Evolutionary conservation across 768 basidiomycete genomes (phyloP), one percentile per base, ranked within the genome.

Genomic region (Phlebiopsis flavidoalba): DNA sequence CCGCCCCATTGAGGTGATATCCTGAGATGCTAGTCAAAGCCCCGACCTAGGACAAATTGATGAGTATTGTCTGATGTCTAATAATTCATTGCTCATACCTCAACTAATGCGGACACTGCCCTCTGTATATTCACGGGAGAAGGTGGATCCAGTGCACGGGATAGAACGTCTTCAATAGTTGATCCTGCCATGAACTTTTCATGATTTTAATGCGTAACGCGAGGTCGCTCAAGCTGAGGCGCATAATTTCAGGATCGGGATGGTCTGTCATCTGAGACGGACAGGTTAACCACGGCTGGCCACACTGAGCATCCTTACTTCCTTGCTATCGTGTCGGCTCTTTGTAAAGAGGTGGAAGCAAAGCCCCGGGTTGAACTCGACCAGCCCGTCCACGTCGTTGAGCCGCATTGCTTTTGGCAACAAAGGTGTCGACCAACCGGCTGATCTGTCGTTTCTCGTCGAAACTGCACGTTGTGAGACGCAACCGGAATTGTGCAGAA

Each of bases 381-480:
- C 96, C 95, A 21, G 95, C 93, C 61, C 95, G 84, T 45, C 95
- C 95, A 54, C 93, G 84, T 59, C 93, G 77, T 67, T 96, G 95
- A 17, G 89, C 81, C 45, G 95, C 95, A 70, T 97, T 97, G 69
- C 92, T 95, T 72, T 82, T 87, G 5, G 95, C 90, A 51, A 99
- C 83, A 68, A 89, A 98, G 0, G 92, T 93, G 72, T 98, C 95
- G 7, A 95, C 83, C 26, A 99, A 75, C 22, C 94, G 84, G 59
- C 93, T 96, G 62, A 97, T 85, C 69, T 98, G 96, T 14, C 97
- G 85, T 74, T 98, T 98, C 76, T 99, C 96, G 69, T 99, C 95
- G 68, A 95, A 98, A 65, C 91, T 93, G 65, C 22, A 21, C 4
- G 1, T 22, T 53, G 52, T 35, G 17, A 35, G 52, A 65, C 56